These are phyloP conservation scores for Aspergillus bombycis DNA, from an alignment of 2,329 filamentous ascomycete species.

Conservation along the genomic window DNA sequence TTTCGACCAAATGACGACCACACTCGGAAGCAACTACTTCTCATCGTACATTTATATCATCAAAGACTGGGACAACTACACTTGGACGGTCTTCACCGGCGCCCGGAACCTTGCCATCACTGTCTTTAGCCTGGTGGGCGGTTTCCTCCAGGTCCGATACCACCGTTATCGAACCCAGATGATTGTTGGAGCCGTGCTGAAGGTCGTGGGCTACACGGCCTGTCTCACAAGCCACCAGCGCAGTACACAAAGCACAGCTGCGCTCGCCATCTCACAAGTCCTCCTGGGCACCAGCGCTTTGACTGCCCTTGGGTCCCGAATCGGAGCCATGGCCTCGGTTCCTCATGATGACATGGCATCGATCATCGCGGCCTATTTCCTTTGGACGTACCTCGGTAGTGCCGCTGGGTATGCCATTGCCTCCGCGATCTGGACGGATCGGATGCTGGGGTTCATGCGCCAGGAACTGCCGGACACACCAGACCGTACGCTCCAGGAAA, in stretches of 20 bases:
- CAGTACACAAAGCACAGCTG: constrained; percentile 34
- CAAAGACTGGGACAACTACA: constrained; percentile 37
- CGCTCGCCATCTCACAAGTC: constrained; percentile 41
- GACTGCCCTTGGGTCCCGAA: constrained; percentile 46
- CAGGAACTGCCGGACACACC: background rate
- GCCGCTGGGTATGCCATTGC: constrained; percentile 45
- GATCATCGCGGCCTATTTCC: constrained; percentile 39
- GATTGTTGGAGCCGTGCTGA: constrained; percentile 42
- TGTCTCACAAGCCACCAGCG: constrained; percentile 35
- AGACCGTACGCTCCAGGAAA: background rate
- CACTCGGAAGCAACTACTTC: constrained; percentile 11
- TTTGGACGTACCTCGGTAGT: constrained; percentile 46
- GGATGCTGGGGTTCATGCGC: background rate
- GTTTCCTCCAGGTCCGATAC: constrained; percentile 36
- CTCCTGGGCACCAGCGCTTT: constrained; percentile 43
- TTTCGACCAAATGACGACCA: constrained; percentile 12
- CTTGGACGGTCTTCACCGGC: constrained; percentile 47
- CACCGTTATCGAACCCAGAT: constrained; percentile 50
- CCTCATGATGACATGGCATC: constrained; percentile 48
- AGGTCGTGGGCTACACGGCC: constrained; percentile 43
- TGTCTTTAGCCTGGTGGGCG: constrained; percentile 38
- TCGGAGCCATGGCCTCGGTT: constrained; percentile 47
- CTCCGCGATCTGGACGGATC: constrained; percentile 41
- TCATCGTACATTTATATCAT: constrained; percentile 16
- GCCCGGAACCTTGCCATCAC: constrained; percentile 46